phyloP scores from a whole-genome alignment of 495 filamentous ascomycete species.

The Penicillium canescens region DNA sequence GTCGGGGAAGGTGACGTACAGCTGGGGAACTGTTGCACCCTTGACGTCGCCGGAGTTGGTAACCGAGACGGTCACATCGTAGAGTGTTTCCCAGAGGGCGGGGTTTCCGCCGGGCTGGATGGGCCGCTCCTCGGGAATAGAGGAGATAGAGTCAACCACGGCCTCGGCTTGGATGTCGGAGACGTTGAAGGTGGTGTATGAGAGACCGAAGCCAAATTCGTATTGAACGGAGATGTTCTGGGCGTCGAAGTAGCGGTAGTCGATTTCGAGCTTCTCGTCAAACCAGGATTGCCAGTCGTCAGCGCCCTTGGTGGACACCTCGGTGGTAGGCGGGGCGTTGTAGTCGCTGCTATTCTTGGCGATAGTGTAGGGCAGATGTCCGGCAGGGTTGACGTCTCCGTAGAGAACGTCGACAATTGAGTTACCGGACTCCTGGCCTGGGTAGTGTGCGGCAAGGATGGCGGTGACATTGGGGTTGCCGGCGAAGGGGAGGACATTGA shows the following conservation, averaged over 20 bases:
- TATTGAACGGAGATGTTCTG: conserved; percentile 57
- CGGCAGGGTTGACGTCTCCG: conserved; percentile 57
- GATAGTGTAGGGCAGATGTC: conserved; percentile 71
- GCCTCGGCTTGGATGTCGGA: background rate
- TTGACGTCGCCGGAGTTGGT: conserved; percentile 53
- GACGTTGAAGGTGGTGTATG: conserved; percentile 59
- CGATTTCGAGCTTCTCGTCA: conserved; percentile 61
- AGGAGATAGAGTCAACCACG: background rate
- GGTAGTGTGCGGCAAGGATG: conserved; percentile 56
- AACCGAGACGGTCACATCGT: conserved; percentile 51
- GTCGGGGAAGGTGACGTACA: conserved; percentile 52
- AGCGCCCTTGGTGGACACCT: conserved; percentile 17
- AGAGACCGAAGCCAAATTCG: conserved; percentile 67
- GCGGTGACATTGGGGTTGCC: conserved; percentile 65
- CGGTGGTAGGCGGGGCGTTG: conserved; percentile 5
- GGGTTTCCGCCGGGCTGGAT: conserved; percentile 43
- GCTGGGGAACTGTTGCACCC: conserved; percentile 60
- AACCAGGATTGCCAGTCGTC: conserved; percentile 56
- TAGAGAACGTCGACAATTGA: conserved; percentile 60
- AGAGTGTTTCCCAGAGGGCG: conserved; percentile 59
- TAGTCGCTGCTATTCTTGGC: conserved; percentile 63
- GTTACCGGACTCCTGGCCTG: conserved; percentile 60
- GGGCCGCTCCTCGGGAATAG: background rate
- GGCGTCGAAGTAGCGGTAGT: conserved; percentile 66
- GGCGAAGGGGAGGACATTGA: conserved; percentile 58